Evolutionary conservation across 1,284 basidiomycete species (phyloP).

Genomic region (Psilocybe mexicana): DNA sequence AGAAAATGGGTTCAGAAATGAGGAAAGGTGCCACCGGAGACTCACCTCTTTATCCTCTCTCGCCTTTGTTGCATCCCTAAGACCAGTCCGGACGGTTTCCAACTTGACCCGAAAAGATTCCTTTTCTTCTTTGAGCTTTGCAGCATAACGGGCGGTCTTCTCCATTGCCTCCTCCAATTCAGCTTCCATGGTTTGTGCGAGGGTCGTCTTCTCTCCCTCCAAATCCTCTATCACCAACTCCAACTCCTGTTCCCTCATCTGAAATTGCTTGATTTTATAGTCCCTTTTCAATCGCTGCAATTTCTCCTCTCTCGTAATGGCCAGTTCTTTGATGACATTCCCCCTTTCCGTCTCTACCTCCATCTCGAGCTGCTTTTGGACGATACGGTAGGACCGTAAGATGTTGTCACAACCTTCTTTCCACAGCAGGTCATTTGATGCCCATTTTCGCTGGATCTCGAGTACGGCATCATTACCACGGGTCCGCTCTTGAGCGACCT

Average conservation of each 20-base stretch:
- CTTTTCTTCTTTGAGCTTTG: constrained; percentile 40
- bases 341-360: constrained; percentile 54
- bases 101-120: constrained; percentile 8
- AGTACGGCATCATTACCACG: constrained; percentile 34
- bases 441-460: constrained; percentile 48
- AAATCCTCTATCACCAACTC: constrained; percentile 49
- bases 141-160: constrained; percentile 31
- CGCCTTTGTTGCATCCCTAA: constrained; percentile 29
- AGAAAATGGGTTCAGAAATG: constrained; percentile 4
- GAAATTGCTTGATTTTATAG: constrained; percentile 62
- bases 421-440: constrained; percentile 57
- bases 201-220: constrained; percentile 40
- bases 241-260: constrained; percentile 58
- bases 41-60: constrained; percentile 47
- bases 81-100: constrained; percentile 17
- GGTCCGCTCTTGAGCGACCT: background rate
- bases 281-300: constrained; percentile 60
- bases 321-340: constrained; percentile 51
- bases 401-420: constrained; percentile 60
- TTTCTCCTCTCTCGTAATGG: constrained; percentile 52
- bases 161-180: constrained; percentile 35
- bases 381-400: constrained; percentile 60
- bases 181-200: constrained; percentile 32
- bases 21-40: background rate
- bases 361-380: constrained; percentile 54